phyloP scores from a whole-genome alignment of 169 alveolate genomes.

The Cyclospora cayetanensis region DNA sequence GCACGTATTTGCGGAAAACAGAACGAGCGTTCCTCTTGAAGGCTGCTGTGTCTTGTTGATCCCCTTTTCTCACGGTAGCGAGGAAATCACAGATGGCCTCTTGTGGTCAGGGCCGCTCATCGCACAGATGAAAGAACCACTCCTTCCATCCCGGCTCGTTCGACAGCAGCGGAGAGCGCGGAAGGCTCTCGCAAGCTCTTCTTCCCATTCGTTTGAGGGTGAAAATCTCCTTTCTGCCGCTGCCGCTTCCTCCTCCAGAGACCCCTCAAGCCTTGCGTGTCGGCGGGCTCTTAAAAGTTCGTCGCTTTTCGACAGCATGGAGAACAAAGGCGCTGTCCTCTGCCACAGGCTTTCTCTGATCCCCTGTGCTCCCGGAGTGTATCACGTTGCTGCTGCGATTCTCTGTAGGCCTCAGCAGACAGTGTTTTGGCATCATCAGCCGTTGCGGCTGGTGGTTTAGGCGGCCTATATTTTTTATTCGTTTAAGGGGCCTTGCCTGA shows the following conservation, averaged over 20 bases:
- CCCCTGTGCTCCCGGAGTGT: conserved; percentile 48
- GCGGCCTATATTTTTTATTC: no score
- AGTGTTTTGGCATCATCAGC: conserved; percentile 40
- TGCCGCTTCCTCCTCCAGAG: no score
- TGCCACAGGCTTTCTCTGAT: background rate
- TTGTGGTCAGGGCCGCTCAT: conserved; percentile 37
- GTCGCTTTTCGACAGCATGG: background rate
- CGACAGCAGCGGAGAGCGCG: background rate
- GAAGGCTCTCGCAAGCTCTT: background rate
- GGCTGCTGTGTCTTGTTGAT: conserved; percentile 7
- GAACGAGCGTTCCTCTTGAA: background rate
- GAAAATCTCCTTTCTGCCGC: background rate
- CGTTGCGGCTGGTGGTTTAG: conserved; percentile 9
- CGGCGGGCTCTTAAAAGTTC: no score
- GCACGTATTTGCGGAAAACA: conserved; percentile 41
- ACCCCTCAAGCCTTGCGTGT: no score
- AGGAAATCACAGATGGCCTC: background rate
- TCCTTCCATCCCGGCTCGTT: background rate
- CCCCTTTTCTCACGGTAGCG: conserved; percentile 37
- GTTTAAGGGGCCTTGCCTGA: no score
- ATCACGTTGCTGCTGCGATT: background rate
- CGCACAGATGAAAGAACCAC: background rate
- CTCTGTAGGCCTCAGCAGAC: background rate
- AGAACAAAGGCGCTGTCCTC: conserved; percentile 37
- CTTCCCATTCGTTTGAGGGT: background rate